These are phyloP conservation scores for Annulohypoxylon maeteangense DNA, from an alignment of 495 filamentous ascomycete genomes.

Conservation along the genomic window DNA sequence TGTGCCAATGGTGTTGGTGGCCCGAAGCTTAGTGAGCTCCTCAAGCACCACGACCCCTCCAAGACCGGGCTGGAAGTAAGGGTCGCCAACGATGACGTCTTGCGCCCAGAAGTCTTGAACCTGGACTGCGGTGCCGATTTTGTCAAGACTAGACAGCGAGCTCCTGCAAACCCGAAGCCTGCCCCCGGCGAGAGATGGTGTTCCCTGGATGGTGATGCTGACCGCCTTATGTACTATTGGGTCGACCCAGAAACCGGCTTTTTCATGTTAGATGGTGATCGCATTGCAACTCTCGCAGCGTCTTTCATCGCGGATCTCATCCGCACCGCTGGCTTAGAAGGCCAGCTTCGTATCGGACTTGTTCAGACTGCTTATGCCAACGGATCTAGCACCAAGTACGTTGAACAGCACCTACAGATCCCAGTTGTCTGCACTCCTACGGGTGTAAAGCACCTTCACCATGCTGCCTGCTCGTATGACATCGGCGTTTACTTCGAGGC, in stretches of 20 bases:
- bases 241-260: conserved; percentile 81
- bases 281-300: conserved; percentile 93
- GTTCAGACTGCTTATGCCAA: conserved; percentile 99
- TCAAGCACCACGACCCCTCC: conserved; percentile 79
- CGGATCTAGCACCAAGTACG: conserved; percentile 91
- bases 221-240: conserved; percentile 96
- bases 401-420: conserved; percentile 85
- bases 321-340: conserved; percentile 77
- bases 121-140: conserved; percentile 94
- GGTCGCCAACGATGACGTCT: conserved; percentile 90
- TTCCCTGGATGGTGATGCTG: conserved; percentile 94
- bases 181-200: conserved; percentile 81
- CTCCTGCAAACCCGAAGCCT: conserved; percentile 84
- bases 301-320: conserved; percentile 93
- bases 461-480: conserved; percentile 89
- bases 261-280: conserved; percentile 92
- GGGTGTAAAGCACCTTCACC: conserved; percentile 97
- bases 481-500: conserved; percentile 98
- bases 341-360: conserved; percentile 87
- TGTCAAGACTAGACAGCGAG: conserved; percentile 95
- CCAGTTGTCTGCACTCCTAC: conserved; percentile 93
- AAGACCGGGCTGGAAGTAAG: conserved; percentile 80
- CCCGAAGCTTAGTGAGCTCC: conserved; percentile 85
- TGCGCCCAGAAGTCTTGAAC: conserved; percentile 88
- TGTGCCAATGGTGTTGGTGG: conserved; percentile 98